Evolutionary conservation across 2,329 filamentous ascomycete species (phyloP).

Genomic region (Cladosporium phlei): DNA sequence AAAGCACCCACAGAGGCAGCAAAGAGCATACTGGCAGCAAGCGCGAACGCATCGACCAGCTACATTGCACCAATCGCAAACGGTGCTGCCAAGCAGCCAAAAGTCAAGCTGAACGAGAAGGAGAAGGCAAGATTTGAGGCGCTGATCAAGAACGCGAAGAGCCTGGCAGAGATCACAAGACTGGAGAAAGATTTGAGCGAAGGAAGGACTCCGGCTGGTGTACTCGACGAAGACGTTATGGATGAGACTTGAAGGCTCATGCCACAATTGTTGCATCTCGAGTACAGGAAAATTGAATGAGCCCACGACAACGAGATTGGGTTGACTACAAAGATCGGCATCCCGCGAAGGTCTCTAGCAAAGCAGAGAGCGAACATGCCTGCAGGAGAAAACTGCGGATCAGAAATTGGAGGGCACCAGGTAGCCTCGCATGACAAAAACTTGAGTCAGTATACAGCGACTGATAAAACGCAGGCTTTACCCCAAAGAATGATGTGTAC

Average conservation of each 20-base stretch:
- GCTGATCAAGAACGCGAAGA: slow-evolving; percentile 82
- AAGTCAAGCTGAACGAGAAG: slow-evolving; percentile 64
- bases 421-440: background rate
- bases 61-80: slow-evolving; percentile 42
- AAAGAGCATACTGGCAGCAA: slow-evolving; percentile 76
- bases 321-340: no score
- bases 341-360: no score
- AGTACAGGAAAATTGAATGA: no score
- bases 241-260: slow-evolving; percentile 29
- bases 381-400: no score
- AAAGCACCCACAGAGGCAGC: slow-evolving; percentile 73
- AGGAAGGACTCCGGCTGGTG: slow-evolving; percentile 64
- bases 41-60: slow-evolving; percentile 69
- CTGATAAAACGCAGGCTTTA: background rate
- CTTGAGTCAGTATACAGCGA: background rate
- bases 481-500: background rate
- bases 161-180: slow-evolving; percentile 80
- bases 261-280: no score
- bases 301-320: no score
- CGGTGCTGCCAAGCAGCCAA: slow-evolving; percentile 36
- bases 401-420: background rate
- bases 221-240: slow-evolving; percentile 28
- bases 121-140: slow-evolving; percentile 83
- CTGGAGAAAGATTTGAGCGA: slow-evolving; percentile 91
- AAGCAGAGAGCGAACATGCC: no score